phyloP scores from a whole-genome alignment of 345 rosid genomes.

The Moricandia arvensis region DNA sequence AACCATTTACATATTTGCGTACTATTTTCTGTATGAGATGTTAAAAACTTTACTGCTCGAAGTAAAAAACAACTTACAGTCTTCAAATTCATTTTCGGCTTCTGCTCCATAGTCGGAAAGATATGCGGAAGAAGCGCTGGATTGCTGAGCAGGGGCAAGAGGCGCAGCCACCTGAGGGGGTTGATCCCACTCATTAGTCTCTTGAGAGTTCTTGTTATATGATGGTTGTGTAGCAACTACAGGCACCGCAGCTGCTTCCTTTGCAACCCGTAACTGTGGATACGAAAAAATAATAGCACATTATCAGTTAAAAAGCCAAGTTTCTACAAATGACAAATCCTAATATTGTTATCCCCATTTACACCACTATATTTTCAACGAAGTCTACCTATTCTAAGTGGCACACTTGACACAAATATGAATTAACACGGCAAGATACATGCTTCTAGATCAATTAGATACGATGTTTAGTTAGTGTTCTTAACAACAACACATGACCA shows the following conservation, averaged over 20 bases:
- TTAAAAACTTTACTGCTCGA: neutral
- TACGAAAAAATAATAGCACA: conserved; percentile 6
- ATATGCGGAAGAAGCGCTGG: conserved; percentile 44
- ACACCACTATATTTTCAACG: too few species aligned
- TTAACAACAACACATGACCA: neutral
- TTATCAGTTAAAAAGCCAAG: neutral
- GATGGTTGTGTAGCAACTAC: conserved; percentile 55
- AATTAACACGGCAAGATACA: neutral
- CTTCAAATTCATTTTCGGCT: conserved; percentile 53
- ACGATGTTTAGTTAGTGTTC: neutral
- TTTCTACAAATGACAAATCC: neutral
- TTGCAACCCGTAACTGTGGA: conserved; percentile 63
- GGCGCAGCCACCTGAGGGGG: conserved; percentile 52
- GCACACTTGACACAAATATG: neutral
- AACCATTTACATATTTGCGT: neutral
- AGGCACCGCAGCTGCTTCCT: conserved; percentile 48
- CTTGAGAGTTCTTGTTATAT: conserved; percentile 42
- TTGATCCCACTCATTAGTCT: conserved; percentile 64
- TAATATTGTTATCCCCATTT: too few species aligned
- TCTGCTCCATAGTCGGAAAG: conserved; percentile 53
- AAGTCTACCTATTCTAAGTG: neutral
- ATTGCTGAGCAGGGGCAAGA: conserved; percentile 45
- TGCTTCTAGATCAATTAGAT: neutral
- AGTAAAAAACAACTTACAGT: conserved; percentile 51
- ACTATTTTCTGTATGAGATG: neutral